A percentile compares a stretch with the other conserved stretches of the same genome.
Conservation (phyloP, 345 rosid genomes). For the Triadica sebifera region DNA sequence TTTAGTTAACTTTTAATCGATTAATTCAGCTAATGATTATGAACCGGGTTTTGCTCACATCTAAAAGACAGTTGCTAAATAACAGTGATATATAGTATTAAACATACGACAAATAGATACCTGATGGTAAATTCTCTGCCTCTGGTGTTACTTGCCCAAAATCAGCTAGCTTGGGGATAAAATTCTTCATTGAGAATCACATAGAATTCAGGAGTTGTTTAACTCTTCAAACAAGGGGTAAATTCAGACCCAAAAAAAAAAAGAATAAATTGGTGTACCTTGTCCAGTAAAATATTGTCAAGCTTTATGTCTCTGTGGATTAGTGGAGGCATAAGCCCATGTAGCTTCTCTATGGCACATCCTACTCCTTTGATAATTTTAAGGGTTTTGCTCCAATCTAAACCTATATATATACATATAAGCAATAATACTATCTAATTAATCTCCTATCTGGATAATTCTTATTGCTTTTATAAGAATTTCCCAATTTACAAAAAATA, state of each 20-base stretch:
- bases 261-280: neutral
- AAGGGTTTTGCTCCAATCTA: conserved; percentile 5
- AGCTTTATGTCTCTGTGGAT: conserved; percentile 18
- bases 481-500: no score
- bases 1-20: no score
- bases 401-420: neutral
- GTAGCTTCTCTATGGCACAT: neutral
- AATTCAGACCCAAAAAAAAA: no score
- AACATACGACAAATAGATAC: no score
- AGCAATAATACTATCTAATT: no score
- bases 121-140: neutral
- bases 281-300: conserved; percentile 16
- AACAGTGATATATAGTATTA: no score
- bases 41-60: no score
- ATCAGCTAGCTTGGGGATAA: conserved; percentile 19
- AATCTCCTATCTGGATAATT: no score
- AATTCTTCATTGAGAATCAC: conserved; percentile 2
- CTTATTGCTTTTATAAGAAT: no score
- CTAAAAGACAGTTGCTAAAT: no score
- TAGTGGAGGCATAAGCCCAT: neutral
- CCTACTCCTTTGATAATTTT: conserved; percentile 17
- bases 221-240: neutral
- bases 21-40: no score
- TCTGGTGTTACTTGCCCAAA: conserved; percentile 14
- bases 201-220: neutral